Evolutionary conservation across 768 basidiomycete species (phyloP).

Genomic region (Amanita inopinata): DNA sequence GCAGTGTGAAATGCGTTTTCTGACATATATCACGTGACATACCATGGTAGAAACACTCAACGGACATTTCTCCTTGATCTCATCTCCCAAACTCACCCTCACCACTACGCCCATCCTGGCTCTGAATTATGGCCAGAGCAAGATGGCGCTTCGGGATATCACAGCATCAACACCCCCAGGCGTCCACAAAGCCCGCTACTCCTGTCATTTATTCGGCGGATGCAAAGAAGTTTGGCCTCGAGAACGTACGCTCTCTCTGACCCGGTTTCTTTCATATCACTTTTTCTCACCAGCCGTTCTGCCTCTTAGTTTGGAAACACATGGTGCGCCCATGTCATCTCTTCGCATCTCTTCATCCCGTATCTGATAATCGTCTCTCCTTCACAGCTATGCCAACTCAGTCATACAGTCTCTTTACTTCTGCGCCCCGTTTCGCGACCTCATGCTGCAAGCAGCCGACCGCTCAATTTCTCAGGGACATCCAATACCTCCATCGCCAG

Average conservation of each 20-base stretch:
- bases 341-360: neutral
- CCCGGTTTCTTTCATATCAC: slow-evolving; percentile 2
- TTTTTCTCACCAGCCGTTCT: slow-evolving; percentile 9
- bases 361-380: slow-evolving; percentile 8
- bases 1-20: neutral
- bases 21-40: slow-evolving; percentile 1
- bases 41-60: neutral
- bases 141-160: slow-evolving; percentile 28
- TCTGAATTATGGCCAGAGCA: slow-evolving; percentile 19
- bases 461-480: slow-evolving; percentile 31
- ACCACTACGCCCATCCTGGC: slow-evolving; percentile 7
- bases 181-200: slow-evolving; percentile 21
- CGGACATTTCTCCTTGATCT: neutral
- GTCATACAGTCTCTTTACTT: slow-evolving; percentile 96
- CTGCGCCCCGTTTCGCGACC: slow-evolving; percentile 86
- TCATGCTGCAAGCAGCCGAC: slow-evolving; percentile 65
- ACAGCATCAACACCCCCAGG: slow-evolving; percentile 14
- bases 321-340: slow-evolving; percentile 45
- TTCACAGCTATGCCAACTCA: slow-evolving; percentile 89
- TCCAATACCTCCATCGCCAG: slow-evolving; percentile 14
- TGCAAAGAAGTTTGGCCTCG: slow-evolving; percentile 88
- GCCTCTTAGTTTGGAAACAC: slow-evolving; percentile 97
- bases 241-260: slow-evolving; percentile 63
- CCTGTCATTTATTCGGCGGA: slow-evolving; percentile 46
- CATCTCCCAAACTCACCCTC: slow-evolving; percentile 1